phyloP scores from a whole-genome alignment of 2,329 filamentous ascomycete species.

The Huntiella savannae region DNA sequence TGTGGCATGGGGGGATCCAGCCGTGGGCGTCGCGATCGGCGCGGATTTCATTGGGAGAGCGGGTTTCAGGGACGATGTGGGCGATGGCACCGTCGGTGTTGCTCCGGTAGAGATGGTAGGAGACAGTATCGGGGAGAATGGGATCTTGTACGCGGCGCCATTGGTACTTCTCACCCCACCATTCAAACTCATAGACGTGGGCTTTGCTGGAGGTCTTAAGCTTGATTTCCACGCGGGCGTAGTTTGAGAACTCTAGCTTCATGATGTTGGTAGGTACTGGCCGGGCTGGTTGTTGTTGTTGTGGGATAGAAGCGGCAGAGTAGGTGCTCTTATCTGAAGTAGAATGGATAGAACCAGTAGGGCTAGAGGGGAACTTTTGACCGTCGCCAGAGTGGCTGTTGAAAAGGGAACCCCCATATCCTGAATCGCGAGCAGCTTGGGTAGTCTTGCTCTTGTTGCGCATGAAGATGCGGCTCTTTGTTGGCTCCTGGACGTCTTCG shows the following conservation, averaged over 20 bases:
- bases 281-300: conserved; percentile 15
- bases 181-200: conserved; percentile 79
- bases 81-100: conserved; percentile 47
- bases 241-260: conserved; percentile 92
- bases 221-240: conserved; percentile 72
- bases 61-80: conserved; percentile 64
- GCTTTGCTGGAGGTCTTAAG: conserved; percentile 41
- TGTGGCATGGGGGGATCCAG: conserved; percentile 76
- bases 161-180: conserved; percentile 72
- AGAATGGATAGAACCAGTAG: conserved; percentile 5
- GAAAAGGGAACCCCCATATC: not conserved
- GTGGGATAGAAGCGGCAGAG: conserved; percentile 13
- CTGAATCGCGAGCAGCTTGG: conserved; percentile 1
- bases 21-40: conserved; percentile 63
- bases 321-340: conserved; percentile 1
- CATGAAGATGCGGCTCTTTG: conserved; percentile 5
- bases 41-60: conserved; percentile 49
- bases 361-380: not conserved
- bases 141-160: conserved; percentile 63
- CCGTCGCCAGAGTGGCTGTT: not conserved
- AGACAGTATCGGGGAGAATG: conserved; percentile 44
- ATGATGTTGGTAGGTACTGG: conserved; percentile 52
- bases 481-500: conserved; percentile 19
- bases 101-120: conserved; percentile 61
- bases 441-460: conserved; percentile 3